Evolutionary conservation across 1,139 yeast genomes (phyloP).

Genomic region (Debaryomyces nepalensis): DNA sequence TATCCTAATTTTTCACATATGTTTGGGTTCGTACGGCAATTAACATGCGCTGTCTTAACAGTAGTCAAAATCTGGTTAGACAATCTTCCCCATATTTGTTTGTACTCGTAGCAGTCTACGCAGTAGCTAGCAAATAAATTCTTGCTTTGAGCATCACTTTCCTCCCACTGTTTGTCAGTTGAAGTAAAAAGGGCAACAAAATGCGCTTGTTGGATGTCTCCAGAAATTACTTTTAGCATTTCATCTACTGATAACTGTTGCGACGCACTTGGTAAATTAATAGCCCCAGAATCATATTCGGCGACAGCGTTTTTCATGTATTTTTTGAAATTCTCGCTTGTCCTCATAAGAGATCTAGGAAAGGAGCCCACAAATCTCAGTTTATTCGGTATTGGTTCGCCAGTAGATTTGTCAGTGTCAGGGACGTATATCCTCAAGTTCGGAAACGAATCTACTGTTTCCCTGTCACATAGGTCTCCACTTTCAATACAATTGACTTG

Average conservation of each 20-base stretch:
- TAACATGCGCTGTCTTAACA: slow-evolving; percentile 60
- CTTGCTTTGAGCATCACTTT: slow-evolving; percentile 41
- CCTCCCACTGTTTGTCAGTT: slow-evolving; percentile 43
- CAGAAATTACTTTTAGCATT: slow-evolving; percentile 49
- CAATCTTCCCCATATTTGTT: slow-evolving; percentile 60
- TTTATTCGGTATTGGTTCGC: slow-evolving; percentile 29
- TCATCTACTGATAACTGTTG: slow-evolving; percentile 34
- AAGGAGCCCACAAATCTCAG: slow-evolving; percentile 47
- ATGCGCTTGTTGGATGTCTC: slow-evolving; percentile 50
- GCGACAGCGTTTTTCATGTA: slow-evolving; percentile 59
- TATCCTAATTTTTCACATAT: slow-evolving; percentile 59
- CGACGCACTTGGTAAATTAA: slow-evolving; percentile 46
- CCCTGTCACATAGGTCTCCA: slow-evolving; percentile 72
- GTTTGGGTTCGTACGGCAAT: slow-evolving; percentile 54
- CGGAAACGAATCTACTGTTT: slow-evolving; percentile 62
- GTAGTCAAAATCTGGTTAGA: slow-evolving; percentile 51
- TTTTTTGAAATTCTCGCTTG: slow-evolving; percentile 51
- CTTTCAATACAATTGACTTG: slow-evolving; percentile 76
- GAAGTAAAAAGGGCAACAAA: slow-evolving; percentile 72
- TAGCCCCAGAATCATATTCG: slow-evolving; percentile 44
- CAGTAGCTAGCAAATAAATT: slow-evolving; percentile 43
- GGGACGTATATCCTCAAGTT: slow-evolving; percentile 65
- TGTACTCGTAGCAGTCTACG: slow-evolving; percentile 53
- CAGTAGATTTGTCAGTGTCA: slow-evolving; percentile 33
- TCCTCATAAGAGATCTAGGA: slow-evolving; percentile 52